Evolutionary conservation across 2,329 filamentous ascomycete genomes (phyloP), one percentile per base, ranked within the genome.

Genomic region (Truncatella angustata): DNA sequence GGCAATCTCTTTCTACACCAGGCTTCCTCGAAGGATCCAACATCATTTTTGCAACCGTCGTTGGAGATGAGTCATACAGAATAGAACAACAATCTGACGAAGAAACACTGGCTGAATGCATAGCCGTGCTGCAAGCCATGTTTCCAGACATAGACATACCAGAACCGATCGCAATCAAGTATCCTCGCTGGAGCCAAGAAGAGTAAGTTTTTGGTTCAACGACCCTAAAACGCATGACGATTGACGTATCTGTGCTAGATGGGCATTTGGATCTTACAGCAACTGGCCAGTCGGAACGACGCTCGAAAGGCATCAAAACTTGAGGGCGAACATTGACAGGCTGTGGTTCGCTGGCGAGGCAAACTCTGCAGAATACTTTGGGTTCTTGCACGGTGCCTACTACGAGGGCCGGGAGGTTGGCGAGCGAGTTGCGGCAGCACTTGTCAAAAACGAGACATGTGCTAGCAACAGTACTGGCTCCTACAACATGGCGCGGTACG

Each of bases 291-390:
- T 77, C 0, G 81, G 80, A 0, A 82, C 82, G 35, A 84, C 81
- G 0, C 71, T 88, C 0, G 80, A 87, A 60, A 81, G 77, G 70
- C 85, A 88, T 58, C 80, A 88, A 61, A 88, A 88, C 58, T 71
- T 88, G 12, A 78, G 85, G 1, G 82, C 84, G n/a, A 87, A 87
- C 54, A 66, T 85, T 0, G 76, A 75, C 10, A 68, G 81, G 1
- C 64, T 88, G 3, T 87, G 78, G 71, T 88, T 87, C 57, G 84
- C 85, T 0, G 85, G 85, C 0, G 85, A 88, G 62, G 80, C 79
- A 2, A 86, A 78, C 1, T 84, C 79, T 36, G 74, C 81, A 0
- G 73, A 81, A 58, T 87, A 85, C 63, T 88, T 79, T 64, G 85
- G 85, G 0, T 88, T 84, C 65, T 58, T 88, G 62, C 85, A 88